These are phyloP conservation scores for Zychaea mexicana DNA, from an alignment of 371 early-diverging fungal species.

Conservation along the genomic window DNA sequence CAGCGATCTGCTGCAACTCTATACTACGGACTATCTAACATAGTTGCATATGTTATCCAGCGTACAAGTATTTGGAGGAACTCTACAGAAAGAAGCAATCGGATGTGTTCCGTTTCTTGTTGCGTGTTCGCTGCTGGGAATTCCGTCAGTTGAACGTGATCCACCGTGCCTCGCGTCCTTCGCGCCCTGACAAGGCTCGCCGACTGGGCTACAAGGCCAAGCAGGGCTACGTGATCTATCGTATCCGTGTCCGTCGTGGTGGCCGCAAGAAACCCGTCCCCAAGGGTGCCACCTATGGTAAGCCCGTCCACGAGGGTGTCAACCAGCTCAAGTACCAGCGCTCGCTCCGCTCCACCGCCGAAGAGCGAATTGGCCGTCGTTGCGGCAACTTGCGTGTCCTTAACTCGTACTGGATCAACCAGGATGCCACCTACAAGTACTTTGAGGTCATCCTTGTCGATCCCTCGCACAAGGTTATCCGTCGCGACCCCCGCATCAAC, in stretches of 20 bases:
- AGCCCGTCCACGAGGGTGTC: conserved; percentile 98
- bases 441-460: conserved; percentile 99
- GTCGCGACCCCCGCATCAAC: conserved; percentile 89
- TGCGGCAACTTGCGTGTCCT: conserved; percentile 96
- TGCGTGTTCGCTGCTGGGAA: conserved; percentile 98
- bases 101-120: conserved; percentile 98
- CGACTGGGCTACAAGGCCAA: conserved; percentile 99
- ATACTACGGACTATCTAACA: too few relatives aligned
- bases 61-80: conserved; percentile 97
- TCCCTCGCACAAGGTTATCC: conserved; percentile 96
- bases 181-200: conserved; percentile 99
- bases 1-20: too few relatives aligned
- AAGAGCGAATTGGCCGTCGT: conserved; percentile 96
- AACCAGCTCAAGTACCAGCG: conserved; percentile 97
- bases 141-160: conserved; percentile 97
- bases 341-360: conserved; percentile 92
- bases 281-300: conserved; percentile 99
- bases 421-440: conserved; percentile 98
- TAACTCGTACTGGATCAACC: conserved; percentile 99
- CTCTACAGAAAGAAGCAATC: conserved; percentile 99
- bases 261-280: conserved; percentile 94
- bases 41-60: too few relatives aligned
- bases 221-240: conserved; percentile 98
- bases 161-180: conserved; percentile 97
- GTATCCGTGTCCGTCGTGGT: conserved; percentile 98